These are phyloP conservation scores for Darksidea phi DNA, from an alignment of 495 filamentous ascomycete species.

Conservation along the genomic window DNA sequence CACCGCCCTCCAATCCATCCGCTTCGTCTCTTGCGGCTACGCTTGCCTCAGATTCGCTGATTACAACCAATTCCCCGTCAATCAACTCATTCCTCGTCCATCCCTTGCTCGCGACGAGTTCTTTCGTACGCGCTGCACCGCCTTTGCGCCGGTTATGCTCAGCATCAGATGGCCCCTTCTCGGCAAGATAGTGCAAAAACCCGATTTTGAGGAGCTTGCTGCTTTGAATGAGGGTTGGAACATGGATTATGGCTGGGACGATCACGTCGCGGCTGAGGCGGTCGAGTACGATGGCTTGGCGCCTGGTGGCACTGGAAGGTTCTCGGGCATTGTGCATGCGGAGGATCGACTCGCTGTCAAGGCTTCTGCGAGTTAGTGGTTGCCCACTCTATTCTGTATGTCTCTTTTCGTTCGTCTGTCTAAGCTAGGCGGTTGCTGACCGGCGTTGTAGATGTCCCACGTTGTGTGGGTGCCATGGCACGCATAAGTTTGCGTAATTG, in stretches of 20 bases:
- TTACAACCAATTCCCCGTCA: slow-evolving; percentile 37
- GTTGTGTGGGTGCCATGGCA: too few species aligned
- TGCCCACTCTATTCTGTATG: too few species aligned
- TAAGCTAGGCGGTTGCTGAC: too few species aligned
- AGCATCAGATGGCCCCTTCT: slow-evolving; percentile 25
- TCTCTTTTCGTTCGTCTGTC: too few species aligned
- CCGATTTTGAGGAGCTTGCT: slow-evolving; percentile 33
- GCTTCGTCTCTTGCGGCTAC: slow-evolving; percentile 43
- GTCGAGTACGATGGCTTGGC: slow-evolving; percentile 40
- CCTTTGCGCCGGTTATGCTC: slow-evolving; percentile 29
- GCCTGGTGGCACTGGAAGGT: slow-evolving; percentile 41
- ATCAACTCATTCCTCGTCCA: neutral
- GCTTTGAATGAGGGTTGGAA: slow-evolving; percentile 36
- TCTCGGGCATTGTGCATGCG: slow-evolving; percentile 23
- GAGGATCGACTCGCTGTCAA: too few species aligned
- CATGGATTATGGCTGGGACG: slow-evolving; percentile 38
- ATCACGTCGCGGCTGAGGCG: slow-evolving; percentile 32
- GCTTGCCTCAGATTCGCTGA: slow-evolving; percentile 21
- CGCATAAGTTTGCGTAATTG: too few species aligned
- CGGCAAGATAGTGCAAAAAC: slow-evolving; percentile 39
- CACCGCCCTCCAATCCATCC: slow-evolving; percentile 23
- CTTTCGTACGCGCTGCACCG: slow-evolving; percentile 27
- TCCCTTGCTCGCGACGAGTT: slow-evolving; percentile 7
- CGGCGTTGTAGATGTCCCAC: too few species aligned
- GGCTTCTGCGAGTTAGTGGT: too few species aligned